Conservation (phyloP, 2,329 filamentous ascomycete genomes). For the Botrytis galanthina region DNA sequence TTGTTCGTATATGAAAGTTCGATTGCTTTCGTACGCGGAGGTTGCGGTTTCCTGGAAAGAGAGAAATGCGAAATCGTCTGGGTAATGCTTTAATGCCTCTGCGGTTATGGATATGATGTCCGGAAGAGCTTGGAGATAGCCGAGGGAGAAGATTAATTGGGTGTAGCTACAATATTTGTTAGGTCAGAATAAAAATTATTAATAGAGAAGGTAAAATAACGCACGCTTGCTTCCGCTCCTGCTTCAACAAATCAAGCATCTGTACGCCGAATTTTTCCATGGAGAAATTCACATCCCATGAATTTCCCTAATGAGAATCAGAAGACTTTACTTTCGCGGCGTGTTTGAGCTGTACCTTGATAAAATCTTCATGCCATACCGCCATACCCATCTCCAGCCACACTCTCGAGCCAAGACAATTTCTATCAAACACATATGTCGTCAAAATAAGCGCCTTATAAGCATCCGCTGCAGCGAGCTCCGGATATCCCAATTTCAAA, state of each 20-base stretch:
- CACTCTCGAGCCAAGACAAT: background rate
- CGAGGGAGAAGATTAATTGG: background rate
- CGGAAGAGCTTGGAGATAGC: background rate
- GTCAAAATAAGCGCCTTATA: conserved; percentile 22
- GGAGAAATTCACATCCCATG: background rate
- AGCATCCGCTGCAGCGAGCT: conserved; percentile 23
- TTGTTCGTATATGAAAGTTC: background rate
- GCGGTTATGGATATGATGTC: background rate
- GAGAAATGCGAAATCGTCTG: background rate
- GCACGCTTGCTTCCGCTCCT: background rate
- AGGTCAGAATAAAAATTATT: background rate
- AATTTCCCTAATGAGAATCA: background rate
- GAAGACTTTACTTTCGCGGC: too few relatives aligned
- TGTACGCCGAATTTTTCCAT: background rate
- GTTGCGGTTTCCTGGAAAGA: background rate
- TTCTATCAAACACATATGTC: conserved; percentile 13
- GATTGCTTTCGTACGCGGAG: background rate
- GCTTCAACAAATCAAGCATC: background rate
- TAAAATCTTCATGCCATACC: background rate
- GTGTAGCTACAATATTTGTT: background rate
- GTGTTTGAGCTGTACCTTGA: background rate
- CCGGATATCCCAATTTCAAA: conserved; percentile 18
- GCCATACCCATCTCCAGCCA: background rate
- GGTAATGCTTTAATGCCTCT: background rate
- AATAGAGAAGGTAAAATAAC: background rate